Conservation (phyloP, 805 yeast species). For the Citeromyces matritensis region DNA sequence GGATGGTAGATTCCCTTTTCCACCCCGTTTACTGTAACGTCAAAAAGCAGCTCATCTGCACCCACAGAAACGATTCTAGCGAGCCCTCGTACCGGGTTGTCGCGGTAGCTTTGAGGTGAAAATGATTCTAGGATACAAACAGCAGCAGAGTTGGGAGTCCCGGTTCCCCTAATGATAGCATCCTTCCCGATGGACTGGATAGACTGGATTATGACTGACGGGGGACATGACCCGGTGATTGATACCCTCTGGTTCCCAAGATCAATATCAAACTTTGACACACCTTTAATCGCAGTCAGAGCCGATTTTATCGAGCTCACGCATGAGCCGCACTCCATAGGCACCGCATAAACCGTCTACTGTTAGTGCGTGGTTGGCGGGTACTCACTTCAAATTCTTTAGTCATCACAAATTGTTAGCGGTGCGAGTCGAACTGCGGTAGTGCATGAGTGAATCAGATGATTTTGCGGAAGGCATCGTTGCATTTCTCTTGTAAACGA, state of each 20-base stretch:
- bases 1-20: conserved; percentile 53
- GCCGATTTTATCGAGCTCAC: conserved; percentile 43
- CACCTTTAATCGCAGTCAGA: conserved; percentile 31
- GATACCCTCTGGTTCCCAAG: conserved; percentile 45
- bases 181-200: conserved; percentile 70
- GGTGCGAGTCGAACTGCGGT: too few relatives aligned
- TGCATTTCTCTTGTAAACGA: too few relatives aligned
- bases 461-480: too few relatives aligned
- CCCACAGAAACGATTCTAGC: conserved; percentile 69
- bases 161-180: conserved; percentile 87
- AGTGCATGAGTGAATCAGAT: too few relatives aligned
- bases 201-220: conserved; percentile 54
- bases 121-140: conserved; percentile 79
- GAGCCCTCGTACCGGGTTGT: conserved; percentile 65
- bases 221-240: conserved; percentile 59
- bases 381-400: conserved; percentile 1
- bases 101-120: conserved; percentile 23
- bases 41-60: conserved; percentile 41
- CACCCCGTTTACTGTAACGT: conserved; percentile 65
- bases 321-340: conserved; percentile 67
- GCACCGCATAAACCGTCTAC: conserved; percentile 72
- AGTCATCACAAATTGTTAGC: neutral
- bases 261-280: conserved; percentile 39
- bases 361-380: neutral
- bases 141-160: conserved; percentile 76